Base-by-base conservation (phyloP, 108 stramenopile species). In the Nannochloropsis granulata region DNA sequence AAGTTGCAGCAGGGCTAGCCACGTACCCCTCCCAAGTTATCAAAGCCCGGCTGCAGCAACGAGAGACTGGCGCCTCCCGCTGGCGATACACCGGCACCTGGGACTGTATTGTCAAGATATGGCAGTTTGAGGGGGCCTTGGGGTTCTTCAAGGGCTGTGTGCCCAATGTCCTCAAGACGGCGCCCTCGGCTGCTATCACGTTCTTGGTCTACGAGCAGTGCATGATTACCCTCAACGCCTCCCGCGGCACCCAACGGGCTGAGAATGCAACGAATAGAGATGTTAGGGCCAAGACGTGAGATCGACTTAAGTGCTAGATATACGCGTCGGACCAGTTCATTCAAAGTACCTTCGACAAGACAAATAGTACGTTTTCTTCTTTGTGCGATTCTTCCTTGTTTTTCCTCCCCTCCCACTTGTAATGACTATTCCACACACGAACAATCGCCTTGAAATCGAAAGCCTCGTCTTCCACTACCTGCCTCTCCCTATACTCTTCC, bases 91-190 rank as follows among this genome's bases (percentile, higher is more conserved):
- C 94, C 45, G 92, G 94, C 43, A 90, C 96, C 3, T n/a, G 89
- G 25, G 88, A 90, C 45, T 94, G 94, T 81, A 86, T 93, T 0
- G 43, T 78, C 21, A 90, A 86, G 80, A 94, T 95, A 24, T 94
- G 88, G 87, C 84, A 88, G 85, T 85, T 84, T 44, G 96, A 97
- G 85, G 97, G 97, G 12, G 56, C 94, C 12, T 34, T 84, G 13
- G 97, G 97, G 12, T 98, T 98, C 84, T 97, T 97, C 89, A 96
- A 96, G 87, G 98, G 98, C 14, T 93, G 93, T 86, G 83, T 97
- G 42, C 94, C 98, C 24, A 96, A 98, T 91, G 93, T 96, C 13
- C 83, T 98, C 25, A 92, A 96, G 24, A 97, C 98, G 13, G 98
- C 97, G 46, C 99, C 99, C 34, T 93, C 94, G 84, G 93, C 98